Base-by-base conservation (phyloP, 2,329 filamentous ascomycete genomes). In the Metarhizium brunneum region DNA sequence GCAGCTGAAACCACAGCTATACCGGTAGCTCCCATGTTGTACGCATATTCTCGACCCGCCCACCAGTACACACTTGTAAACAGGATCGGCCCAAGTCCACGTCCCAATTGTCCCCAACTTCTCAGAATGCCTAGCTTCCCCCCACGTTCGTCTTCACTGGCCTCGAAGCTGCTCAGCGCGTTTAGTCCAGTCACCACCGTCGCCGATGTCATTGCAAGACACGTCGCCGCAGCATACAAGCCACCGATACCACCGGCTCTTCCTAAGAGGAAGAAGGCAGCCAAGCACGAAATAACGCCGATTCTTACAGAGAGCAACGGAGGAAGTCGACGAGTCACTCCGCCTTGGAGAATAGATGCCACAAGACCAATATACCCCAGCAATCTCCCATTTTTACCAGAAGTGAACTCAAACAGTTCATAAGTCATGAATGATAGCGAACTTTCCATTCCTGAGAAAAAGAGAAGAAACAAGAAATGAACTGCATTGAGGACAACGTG, bases 31-130 rank as follows among this genome's bases (percentile, higher is more conserved):
- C 94, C 94, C 63, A 90, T 79, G 1, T 77, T 78, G 70, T 97
- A 99, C 2, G 94, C 94, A 11, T 85, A 79, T 66, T 95, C 87
- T 50, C 94, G 79, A 0, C 94, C 94, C 6, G 90, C 92, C 94
- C 94, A 99, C 94, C 94, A 99, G 74, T 99, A 99, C 55, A 99
- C 77, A 51, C 90, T 90, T 59, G 94, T 97, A 68, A 99, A 99
- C 40, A 95, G 73, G 4, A 99, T 70, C 0, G 94, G 94, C 0
- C 94, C 94, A 11, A 95, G 70, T 0, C 92, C 90, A 38, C 94
- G 81, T 2, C 94, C 94, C 4, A 92, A 80, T 76, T 99, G 94
- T 6, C 94, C 92, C 85, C 78, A 85, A 62, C 80, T 84, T 32
- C 94, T 80, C 62, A 97, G 79, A 56, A 89, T 86, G 3, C 94